Percentiles rank a stretch among this genome's conserved stretches.
Conservation (phyloP, 169 alveolate genomes). For the Cystoisospora suis region DNA sequence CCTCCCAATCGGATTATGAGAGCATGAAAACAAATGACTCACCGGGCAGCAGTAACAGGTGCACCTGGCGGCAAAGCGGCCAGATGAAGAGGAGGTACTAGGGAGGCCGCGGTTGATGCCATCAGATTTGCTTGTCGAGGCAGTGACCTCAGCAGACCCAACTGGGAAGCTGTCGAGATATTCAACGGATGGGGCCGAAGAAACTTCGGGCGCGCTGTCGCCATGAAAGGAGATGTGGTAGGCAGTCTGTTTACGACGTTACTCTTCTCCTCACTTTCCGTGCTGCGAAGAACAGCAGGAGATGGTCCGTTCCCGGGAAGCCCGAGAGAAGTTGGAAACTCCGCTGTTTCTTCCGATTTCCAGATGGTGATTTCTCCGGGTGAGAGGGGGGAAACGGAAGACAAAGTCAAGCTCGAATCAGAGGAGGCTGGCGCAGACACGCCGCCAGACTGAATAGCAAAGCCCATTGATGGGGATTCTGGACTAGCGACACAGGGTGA, state of each 20-base stretch:
- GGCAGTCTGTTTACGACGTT: background rate
- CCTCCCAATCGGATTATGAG: too few relatives aligned
- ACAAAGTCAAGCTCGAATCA: too few relatives aligned
- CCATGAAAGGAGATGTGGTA: background rate
- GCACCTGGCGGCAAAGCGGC: slow-evolving; percentile 4
- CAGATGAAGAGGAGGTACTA: slow-evolving; percentile 18
- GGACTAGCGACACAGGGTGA: background rate
- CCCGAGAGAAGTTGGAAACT: too few relatives aligned
- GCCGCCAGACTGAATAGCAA: too few relatives aligned
- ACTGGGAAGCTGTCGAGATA: slow-evolving; percentile 23
- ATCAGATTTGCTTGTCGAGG: background rate
- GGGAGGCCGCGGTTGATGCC: background rate
- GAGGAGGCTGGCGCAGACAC: too few relatives aligned
- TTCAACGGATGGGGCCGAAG: slow-evolving; percentile 27
- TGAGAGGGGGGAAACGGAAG: too few relatives aligned
- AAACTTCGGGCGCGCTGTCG: too few relatives aligned
- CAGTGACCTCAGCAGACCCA: background rate
- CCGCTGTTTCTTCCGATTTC: background rate
- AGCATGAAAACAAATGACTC: background rate
- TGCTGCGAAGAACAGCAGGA: too few relatives aligned
- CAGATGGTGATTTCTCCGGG: too few relatives aligned
- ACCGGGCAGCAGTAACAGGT: slow-evolving; percentile 20
- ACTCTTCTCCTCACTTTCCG: background rate
- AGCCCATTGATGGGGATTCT: background rate
- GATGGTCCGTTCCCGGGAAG: too few relatives aligned